Conservation (phyloP, 164 flowering plant genomes). For the Macadamia integrifolia region DNA sequence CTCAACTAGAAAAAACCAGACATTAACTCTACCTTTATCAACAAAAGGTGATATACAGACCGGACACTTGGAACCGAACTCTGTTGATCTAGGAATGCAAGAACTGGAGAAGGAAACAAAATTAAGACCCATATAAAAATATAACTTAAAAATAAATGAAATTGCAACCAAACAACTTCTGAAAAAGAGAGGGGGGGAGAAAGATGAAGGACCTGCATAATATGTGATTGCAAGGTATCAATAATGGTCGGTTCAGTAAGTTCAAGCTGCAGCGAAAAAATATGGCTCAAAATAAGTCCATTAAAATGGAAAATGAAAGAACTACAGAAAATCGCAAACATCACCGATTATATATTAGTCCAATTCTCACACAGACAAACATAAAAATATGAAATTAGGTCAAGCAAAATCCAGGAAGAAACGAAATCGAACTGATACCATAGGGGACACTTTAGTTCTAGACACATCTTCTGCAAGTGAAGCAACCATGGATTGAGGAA, state of each 20-base stretch:
- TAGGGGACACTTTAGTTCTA: constrained; percentile 61
- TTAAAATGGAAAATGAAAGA: background rate
- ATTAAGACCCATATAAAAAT: constrained; percentile 5
- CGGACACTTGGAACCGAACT: constrained; percentile 31
- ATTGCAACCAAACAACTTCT: background rate
- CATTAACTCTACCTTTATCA: constrained; percentile 23
- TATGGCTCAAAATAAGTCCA: background rate
- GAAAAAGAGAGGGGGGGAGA: background rate
- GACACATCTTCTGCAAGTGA: constrained; percentile 50
- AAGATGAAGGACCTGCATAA: constrained; percentile 43
- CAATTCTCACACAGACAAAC: too few relatives aligned
- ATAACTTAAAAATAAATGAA: background rate
- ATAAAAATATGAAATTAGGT: too few relatives aligned
- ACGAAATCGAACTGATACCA: constrained; percentile 28
- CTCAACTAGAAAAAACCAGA: too few relatives aligned
- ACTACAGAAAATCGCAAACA: background rate
- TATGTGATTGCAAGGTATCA: constrained; percentile 61
- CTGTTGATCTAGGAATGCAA: constrained; percentile 25
- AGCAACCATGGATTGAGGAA: constrained; percentile 40
- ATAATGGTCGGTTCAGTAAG: constrained; percentile 37
- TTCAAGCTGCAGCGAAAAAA: constrained; percentile 41
- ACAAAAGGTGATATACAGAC: constrained; percentile 34
- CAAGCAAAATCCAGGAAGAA: background rate
- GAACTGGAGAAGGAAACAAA: constrained; percentile 23
- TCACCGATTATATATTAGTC: background rate